These are phyloP conservation scores for Podaxis sp. DNA, from an alignment of 768 basidiomycete genomes.

Conservation along the genomic window DNA sequence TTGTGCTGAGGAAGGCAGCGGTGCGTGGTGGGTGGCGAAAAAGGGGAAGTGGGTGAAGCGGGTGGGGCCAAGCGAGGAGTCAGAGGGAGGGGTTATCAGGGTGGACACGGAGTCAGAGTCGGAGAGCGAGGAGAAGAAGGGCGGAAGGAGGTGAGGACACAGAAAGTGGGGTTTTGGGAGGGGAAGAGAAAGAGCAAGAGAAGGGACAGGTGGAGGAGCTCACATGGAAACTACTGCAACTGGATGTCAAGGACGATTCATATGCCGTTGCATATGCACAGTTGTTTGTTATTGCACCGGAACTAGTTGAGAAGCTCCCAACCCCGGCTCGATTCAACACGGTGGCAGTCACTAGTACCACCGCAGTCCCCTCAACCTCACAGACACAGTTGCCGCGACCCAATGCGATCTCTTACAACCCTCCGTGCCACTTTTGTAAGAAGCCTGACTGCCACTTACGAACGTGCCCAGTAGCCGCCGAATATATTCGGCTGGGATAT, in stretches of 20 bases:
- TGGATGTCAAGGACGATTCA: neutral
- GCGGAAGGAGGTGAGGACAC: slow-evolving; percentile 9
- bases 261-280: neutral
- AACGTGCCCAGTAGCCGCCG: neutral
- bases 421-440: neutral
- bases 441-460: neutral
- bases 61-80: too few relatives aligned
- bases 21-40: neutral
- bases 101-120: too few relatives aligned
- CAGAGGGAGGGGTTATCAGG: too few relatives aligned
- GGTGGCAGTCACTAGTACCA: neutral
- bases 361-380: neutral
- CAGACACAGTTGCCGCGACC: neutral
- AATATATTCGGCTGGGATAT: neutral
- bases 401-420: neutral
- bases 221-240: slow-evolving; percentile 4
- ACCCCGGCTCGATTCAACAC: neutral
- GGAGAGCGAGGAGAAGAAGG: neutral
- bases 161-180: neutral
- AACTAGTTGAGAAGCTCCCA: neutral
- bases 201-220: slow-evolving; percentile 12
- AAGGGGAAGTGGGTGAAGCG: neutral
- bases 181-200: neutral
- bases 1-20: neutral
- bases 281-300: neutral